Base-by-base conservation (phyloP, 208 protist species). In the Leptomonas pyrrhocoris region DNA sequence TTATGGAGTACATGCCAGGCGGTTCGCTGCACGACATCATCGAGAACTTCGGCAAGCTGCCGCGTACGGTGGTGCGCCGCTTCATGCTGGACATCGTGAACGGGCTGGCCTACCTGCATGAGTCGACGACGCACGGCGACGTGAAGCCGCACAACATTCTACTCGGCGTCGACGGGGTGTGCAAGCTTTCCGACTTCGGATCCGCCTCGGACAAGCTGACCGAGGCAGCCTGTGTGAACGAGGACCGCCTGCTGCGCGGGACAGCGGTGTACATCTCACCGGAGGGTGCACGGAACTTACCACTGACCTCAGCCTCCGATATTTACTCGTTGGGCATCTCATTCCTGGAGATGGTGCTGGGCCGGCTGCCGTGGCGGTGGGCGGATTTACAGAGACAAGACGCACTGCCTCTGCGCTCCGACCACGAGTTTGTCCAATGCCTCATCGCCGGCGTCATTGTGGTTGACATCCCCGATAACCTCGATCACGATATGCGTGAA, bases 121-220 rank as follows among this genome's bases (percentile, higher is more conserved):
- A 77, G 28, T 67, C 81, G 46, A 86, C 93, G 50, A 84, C 89
- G 40, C 91, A 96, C 74, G 86, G 91, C 54, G 91, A 96, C 63
- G 73, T 96, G 54, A 96, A 96, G 77, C 91, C 91, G 48, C 86
- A 92, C 66, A 96, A 96, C 71, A 86, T 94, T 43, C 84, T 96
- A 45, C 77, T 96, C 8, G 86, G 79, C 45, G 80, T 84, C 4
- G 80, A 94, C 65, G 91, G 91, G 16, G 76, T 87, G 49, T 94
- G 89, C 83, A 94, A 94, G 73, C 84, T 96, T 6, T 85, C 84
- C 18, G 91, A 96, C 77, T 96, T 96, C 68, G 91, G 91, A 23
- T 90, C 87, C n/a, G 84, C 85, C 27, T 80, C 85, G 51, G 81
- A 88, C 68, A 72, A 64, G 49, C 64, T 69, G 43, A 82, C 66